A percentile compares a stretch with the other conserved stretches of the same genome.
Evolutionary conservation across 495 filamentous ascomycete species (phyloP).

Genomic region (Talaromyces borbonicus): DNA sequence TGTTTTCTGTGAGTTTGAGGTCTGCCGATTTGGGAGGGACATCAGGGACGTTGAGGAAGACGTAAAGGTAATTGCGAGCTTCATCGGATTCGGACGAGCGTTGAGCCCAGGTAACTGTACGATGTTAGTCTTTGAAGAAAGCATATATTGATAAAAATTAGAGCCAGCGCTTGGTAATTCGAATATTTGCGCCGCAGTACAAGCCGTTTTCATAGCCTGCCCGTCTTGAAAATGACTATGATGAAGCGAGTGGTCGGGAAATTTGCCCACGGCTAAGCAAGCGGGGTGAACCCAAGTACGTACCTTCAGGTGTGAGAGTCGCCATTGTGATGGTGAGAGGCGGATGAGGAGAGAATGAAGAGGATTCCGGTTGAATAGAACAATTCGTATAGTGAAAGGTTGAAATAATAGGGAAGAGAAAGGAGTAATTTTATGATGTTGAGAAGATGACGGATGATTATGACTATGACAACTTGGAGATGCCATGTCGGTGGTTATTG

Average conservation of each 20-base stretch:
- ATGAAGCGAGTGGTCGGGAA: conserved; percentile 5
- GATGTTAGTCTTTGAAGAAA: neutral
- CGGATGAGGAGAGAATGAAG: neutral
- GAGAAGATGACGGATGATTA: neutral
- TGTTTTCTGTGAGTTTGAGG: conserved; percentile 67
- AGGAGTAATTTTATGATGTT: neutral
- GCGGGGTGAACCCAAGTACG: conserved; percentile 7
- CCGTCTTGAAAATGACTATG: too few species aligned
- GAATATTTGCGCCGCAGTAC: too few species aligned
- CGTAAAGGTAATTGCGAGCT: conserved; percentile 84
- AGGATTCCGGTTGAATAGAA: too few species aligned
- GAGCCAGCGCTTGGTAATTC: too few species aligned
- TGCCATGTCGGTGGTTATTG: neutral
- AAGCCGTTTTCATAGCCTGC: too few species aligned
- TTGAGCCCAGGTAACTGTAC: conserved; percentile 89
- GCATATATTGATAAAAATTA: neutral
- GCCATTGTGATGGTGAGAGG: neutral
- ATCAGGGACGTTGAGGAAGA: conserved; percentile 81
- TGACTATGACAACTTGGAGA: neutral
- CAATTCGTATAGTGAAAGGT: neutral
- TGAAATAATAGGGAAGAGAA: neutral
- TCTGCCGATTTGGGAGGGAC: conserved; percentile 58
- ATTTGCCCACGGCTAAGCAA: neutral
- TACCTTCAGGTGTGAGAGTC: conserved; percentile 14
- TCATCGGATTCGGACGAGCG: conserved; percentile 73